Conservation (phyloP, 371 early-diverging fungal species). For the Actinomortierella ambigua region DNA sequence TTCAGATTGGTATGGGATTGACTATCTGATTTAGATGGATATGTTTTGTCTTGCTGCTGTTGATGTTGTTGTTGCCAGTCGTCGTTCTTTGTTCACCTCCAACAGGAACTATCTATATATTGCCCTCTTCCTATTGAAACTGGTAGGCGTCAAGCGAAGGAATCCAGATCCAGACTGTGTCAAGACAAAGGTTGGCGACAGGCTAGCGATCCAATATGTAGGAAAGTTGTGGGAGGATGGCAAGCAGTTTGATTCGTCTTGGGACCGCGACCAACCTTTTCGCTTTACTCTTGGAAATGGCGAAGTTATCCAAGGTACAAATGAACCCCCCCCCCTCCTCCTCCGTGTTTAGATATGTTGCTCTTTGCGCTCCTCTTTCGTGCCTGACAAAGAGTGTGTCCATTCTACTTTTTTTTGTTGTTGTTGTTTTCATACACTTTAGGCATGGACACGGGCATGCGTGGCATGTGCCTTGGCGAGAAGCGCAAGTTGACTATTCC, state of each 20-base stretch:
- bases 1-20: slow-evolving; percentile 50
- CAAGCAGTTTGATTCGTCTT: slow-evolving; percentile 56
- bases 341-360: neutral
- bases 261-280: slow-evolving; percentile 58
- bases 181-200: slow-evolving; percentile 48
- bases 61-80: neutral
- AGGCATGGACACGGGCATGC: slow-evolving; percentile 85
- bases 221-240: slow-evolving; percentile 53
- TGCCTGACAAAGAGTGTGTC: neutral
- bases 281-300: slow-evolving; percentile 58
- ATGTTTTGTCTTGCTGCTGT: neutral
- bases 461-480: slow-evolving; percentile 87
- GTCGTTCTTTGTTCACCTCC: neutral
- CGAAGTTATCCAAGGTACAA: slow-evolving; percentile 34
- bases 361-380: too few species aligned
- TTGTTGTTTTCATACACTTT: neutral
- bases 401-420: neutral
- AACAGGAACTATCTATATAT: neutral
- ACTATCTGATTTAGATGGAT: neutral
- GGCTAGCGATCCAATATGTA: slow-evolving; percentile 58
- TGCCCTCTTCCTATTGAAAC: too few species aligned
- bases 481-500: slow-evolving; percentile 85
- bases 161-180: slow-evolving; percentile 47
- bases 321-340: neutral
- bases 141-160: slow-evolving; percentile 41